These are phyloP conservation scores for Guadua angustifolia DNA, from an alignment of 176 grass and related monocot genomes.

Conservation along the genomic window DNA sequence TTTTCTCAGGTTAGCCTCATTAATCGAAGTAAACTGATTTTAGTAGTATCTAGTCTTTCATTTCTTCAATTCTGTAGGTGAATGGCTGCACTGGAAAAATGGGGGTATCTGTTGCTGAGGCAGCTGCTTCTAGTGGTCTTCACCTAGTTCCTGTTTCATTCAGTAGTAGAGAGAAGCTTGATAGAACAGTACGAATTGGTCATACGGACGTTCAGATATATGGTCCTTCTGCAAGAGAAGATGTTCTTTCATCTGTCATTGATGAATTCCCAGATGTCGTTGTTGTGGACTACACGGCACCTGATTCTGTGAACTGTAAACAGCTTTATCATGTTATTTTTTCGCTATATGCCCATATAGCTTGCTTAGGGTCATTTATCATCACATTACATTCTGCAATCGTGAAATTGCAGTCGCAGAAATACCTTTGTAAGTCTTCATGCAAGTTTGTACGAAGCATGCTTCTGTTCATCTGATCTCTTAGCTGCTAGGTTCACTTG, in stretches of 20 bases:
- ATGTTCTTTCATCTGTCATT: slow-evolving; percentile 70
- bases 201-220: slow-evolving; percentile 62
- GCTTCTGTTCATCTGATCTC: neutral
- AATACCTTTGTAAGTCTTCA: neutral
- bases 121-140: slow-evolving; percentile 66
- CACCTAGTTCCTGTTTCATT: slow-evolving; percentile 84
- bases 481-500: neutral
- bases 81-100: slow-evolving; percentile 94
- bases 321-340: slow-evolving; percentile 32
- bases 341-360: neutral
- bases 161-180: slow-evolving; percentile 65
- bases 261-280: slow-evolving; percentile 76
- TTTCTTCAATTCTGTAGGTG: slow-evolving; percentile 60
- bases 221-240: slow-evolving; percentile 71
- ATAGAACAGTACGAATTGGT: slow-evolving; percentile 60
- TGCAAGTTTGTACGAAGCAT: slow-evolving; percentile 10
- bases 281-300: slow-evolving; percentile 84
- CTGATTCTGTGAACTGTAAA: slow-evolving; percentile 81
- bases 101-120: slow-evolving; percentile 72
- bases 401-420: neutral
- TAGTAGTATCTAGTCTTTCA: slow-evolving; percentile 14
- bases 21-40: neutral
- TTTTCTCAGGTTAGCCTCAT: neutral
- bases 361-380: slow-evolving; percentile 26
- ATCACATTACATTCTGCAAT: neutral